phyloP scores from a whole-genome alignment of 2,329 filamentous ascomycete species.

The Cladophialophora carrionii region DNA sequence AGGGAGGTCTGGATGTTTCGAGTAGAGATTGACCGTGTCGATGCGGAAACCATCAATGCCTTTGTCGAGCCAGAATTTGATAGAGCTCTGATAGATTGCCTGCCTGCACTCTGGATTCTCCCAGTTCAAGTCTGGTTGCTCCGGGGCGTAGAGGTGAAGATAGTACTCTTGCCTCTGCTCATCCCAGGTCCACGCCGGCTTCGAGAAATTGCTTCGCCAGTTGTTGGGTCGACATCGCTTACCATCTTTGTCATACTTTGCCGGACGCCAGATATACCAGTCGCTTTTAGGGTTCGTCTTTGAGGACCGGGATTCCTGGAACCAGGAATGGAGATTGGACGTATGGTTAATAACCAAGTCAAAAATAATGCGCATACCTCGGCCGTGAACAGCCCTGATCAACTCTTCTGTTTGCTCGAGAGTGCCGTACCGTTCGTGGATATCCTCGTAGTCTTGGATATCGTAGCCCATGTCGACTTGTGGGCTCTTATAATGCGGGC shows the following conservation, averaged over 20 bases:
- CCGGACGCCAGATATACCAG: constrained; percentile 63
- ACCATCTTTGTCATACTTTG: constrained; percentile 56
- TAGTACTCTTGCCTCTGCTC: constrained; percentile 70
- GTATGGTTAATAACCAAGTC: constrained; percentile 77
- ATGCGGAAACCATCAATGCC: constrained; percentile 71
- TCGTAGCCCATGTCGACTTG: constrained; percentile 73
- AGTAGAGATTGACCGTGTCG: constrained; percentile 70
- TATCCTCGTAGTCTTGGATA: constrained; percentile 65
- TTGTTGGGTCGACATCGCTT: constrained; percentile 70
- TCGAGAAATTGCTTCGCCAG: constrained; percentile 65
- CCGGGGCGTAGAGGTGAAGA: constrained; percentile 69
- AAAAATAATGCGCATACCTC: constrained; percentile 69
- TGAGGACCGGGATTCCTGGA: constrained; percentile 63
- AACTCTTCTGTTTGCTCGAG: constrained; percentile 63
- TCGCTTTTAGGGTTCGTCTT: constrained; percentile 63
- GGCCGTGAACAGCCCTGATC: constrained; percentile 59
- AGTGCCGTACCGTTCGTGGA: constrained; percentile 65
- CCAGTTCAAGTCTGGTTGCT: constrained; percentile 80
- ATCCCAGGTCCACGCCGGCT: constrained; percentile 62
- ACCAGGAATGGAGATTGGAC: constrained; percentile 69
- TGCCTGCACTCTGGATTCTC: constrained; percentile 65
- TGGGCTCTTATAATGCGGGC: constrained; percentile 67
- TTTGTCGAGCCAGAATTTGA: constrained; percentile 73
- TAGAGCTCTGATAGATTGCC: constrained; percentile 68
- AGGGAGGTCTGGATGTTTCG: constrained; percentile 57